Base-by-base conservation (phyloP, 306 rosid genomes). In the Prosopis cineraria region DNA sequence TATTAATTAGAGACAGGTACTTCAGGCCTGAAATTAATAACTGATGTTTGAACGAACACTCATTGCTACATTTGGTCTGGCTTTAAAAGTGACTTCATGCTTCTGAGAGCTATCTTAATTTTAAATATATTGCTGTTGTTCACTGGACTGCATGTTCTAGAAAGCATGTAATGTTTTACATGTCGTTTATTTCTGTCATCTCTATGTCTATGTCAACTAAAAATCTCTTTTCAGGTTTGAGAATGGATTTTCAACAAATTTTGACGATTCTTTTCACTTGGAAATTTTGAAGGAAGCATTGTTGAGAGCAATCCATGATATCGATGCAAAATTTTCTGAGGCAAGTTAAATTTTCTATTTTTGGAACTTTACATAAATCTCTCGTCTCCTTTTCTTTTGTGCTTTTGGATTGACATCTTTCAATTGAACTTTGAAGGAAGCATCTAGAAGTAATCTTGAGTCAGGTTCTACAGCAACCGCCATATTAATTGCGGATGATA, bases 241-340 rank as follows among this genome's bases (percentile, higher is more conserved):
- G 84, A 88, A 85, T 80, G 78, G 80, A 39, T 77, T 87, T 78
- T 78, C 90, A 66, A 87, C 85, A 79, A 84, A 84, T 56, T 78
- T 87, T 85, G 92, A 80, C 37, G 89, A 91, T 82, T 85, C 91
- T 83, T 84, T 86, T 77, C 97, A 92, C 87, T 91, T 95, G 88
- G 93, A 86, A 87, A 92, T 95, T 77, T 84, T 95, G 84, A 95
- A 92, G 86, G 98, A 95, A 89, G 95, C 96, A 8, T 80, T 95
- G 78, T 72, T 95, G 89, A 92, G 97, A 82, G 92, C 98, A 53
- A 87, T 95, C 73, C 87, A 82, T 74, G 98, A 95, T 78, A 86
- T 91, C 59, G 98, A 95, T 85, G 88, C 86, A 19, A 89, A 90
- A 10, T 95, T 95, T 91, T 86, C 97, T 22, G 93, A 89, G 92